Evolutionary conservation across 2,329 filamentous ascomycete genomes (phyloP), one percentile per base, ranked within the genome.

Genomic region (Biscogniauxia mediterranea): DNA sequence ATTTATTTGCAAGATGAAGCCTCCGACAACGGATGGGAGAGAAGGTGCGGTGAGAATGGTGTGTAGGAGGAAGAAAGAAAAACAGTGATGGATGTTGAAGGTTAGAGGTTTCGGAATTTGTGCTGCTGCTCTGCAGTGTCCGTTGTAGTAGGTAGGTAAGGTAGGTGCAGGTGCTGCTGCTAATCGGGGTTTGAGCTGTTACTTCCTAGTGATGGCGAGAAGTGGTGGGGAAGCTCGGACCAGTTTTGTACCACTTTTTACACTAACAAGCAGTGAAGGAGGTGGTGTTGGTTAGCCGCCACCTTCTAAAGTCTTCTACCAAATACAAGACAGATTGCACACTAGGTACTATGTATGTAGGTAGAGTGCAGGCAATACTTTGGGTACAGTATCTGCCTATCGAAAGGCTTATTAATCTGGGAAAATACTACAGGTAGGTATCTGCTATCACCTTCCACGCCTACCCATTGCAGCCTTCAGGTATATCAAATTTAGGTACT

Each of bases 281-380:
- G 11, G 28, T 46, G 3, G 15, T n/a, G 17, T 46, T 20, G 28
- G 26, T 23, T 60, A 25, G 63, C 65, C 65, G 65, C 65, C 65
- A 67, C 65, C 65, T 67, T 67, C 65, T 19, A 67, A 66, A 26
- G 62, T 58, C 55, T 67, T 67, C 65, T 52, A 52, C 50, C 21
- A 56, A 66, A 64, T 59, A 61, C 19, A 54, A 26, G 23, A 19
- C 52, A 52, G 49, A n/a, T 51, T 38, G 7, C 32, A 38, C 32
- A 23, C 23, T 23, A 23, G 2, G 5, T 23, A 23, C 23, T n/a
- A 23, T 23, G 5, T 5, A 23, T 23, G 5, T 23, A 3, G 23
- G 5, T 23, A 5, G n/a, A n/a, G n/a, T n/a, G n/a, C n/a, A n/a
- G n/a, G n/a, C n/a, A n/a, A n/a, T 23, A 23, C 23, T 5, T 23